Conservation (phyloP, 495 filamentous ascomycete genomes). For the Tuber aestivum region DNA sequence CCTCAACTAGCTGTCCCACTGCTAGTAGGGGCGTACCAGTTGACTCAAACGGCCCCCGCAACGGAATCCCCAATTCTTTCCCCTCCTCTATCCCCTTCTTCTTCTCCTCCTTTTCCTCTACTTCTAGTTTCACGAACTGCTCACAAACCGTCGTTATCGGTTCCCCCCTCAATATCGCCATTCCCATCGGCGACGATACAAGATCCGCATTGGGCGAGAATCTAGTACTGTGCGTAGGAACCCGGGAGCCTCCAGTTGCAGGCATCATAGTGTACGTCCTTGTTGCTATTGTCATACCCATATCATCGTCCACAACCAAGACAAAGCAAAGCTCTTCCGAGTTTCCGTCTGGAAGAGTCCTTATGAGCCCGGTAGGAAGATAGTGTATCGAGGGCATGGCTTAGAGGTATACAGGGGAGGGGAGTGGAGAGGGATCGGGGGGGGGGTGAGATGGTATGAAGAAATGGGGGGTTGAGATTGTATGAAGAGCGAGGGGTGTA, state of each 20-base stretch:
- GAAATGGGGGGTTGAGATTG: not conserved
- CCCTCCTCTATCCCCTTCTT: not conserved
- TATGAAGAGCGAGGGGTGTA: too few relatives aligned
- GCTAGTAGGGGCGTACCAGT: not conserved
- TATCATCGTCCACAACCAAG: not conserved
- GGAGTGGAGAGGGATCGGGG: not conserved
- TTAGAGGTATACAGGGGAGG: not conserved
- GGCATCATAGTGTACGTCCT: not conserved
- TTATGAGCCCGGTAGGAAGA: not conserved
- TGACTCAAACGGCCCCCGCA: not conserved
- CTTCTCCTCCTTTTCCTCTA: not conserved
- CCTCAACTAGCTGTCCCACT: not conserved
- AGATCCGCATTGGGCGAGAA: not conserved
- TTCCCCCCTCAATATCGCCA: not conserved
- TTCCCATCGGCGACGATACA: constrained; percentile 1
- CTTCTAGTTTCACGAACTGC: not conserved
- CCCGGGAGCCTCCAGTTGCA: not conserved
- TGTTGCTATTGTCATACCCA: not conserved
- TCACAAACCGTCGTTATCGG: not conserved
- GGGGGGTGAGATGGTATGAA: not conserved
- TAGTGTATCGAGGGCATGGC: not conserved
- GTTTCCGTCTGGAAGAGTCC: not conserved
- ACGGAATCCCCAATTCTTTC: not conserved
- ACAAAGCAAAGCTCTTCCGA: not conserved
- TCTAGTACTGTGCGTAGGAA: not conserved